These are phyloP conservation scores for Rhodamnia argentea DNA, from an alignment of 345 rosid genomes.

Conservation along the genomic window DNA sequence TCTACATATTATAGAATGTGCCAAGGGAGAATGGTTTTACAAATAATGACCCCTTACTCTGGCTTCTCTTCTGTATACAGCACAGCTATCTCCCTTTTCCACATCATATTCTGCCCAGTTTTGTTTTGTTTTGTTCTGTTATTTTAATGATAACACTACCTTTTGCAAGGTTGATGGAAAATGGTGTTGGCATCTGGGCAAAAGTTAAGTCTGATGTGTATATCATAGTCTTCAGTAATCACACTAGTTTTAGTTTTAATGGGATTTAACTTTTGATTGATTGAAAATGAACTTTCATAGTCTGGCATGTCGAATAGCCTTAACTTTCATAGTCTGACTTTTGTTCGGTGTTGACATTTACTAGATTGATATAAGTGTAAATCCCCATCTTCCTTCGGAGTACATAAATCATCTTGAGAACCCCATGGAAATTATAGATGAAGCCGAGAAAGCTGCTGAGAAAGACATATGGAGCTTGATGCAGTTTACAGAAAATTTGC, in stretches of 20 bases:
- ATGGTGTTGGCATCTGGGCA: neutral
- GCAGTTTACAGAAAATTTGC: constrained; percentile 82
- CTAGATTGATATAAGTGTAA: constrained; percentile 81
- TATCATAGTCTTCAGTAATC: neutral
- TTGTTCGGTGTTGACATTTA: neutral
- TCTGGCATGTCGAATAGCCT: neutral
- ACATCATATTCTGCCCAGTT: neutral
- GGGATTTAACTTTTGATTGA: neutral
- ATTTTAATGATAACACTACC: neutral
- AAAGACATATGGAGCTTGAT: constrained; percentile 68
- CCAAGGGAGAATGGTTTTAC: neutral
- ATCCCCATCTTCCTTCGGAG: too few relatives aligned
- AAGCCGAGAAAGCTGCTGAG: constrained; percentile 86
- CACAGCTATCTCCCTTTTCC: neutral
- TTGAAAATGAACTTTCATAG: neutral
- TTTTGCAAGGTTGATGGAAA: neutral
- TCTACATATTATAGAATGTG: neutral
- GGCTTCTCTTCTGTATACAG: neutral
- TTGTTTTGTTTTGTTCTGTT: neutral
- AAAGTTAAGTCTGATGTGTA: neutral
- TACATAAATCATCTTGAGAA: too few relatives aligned
- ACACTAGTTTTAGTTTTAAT: neutral
- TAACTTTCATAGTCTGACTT: neutral
- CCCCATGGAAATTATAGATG: constrained; percentile 69
- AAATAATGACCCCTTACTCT: neutral